phyloP scores from a whole-genome alignment of 768 basidiomycete genomes.

The Rubroboletus satanas region DNA sequence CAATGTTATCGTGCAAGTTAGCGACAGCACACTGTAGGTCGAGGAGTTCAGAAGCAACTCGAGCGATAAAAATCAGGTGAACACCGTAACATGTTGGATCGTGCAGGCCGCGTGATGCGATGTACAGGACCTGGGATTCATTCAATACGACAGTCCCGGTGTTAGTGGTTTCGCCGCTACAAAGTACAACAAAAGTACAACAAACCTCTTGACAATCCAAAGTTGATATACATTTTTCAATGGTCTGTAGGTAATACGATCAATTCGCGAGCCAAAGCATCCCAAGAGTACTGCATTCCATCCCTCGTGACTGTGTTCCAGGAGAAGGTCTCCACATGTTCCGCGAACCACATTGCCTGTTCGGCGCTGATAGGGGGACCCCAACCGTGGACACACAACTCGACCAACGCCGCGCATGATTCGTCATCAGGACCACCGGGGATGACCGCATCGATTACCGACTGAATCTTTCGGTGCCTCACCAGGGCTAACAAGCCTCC shows the following conservation, averaged over 20 bases:
- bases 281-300: constrained; percentile 4
- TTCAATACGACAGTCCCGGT: not conserved
- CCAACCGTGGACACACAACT: constrained; percentile 1
- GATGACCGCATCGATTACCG: not conserved
- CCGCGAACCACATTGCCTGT: constrained; percentile 3
- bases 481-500: not conserved
- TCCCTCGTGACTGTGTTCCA: constrained; percentile 5
- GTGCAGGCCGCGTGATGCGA: not conserved
- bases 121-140: not conserved
- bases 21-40: not conserved
- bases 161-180: not conserved
- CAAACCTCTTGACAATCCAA: not conserved
- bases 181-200: not conserved
- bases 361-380: not conserved
- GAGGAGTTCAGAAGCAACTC: not conserved
- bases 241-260: not conserved
- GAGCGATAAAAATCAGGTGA: not conserved
- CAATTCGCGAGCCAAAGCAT: not conserved
- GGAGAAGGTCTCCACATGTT: constrained; percentile 1
- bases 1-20: too few species aligned
- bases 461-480: constrained; percentile 1
- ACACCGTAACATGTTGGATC: not conserved
- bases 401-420: constrained; percentile 1
- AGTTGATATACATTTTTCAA: not conserved
- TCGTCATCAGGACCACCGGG: not conserved